Evolutionary conservation across 2,329 filamentous ascomycete genomes (phyloP), one percentile per base, ranked within the genome.

Genomic region (Sporothrix mexicana): DNA sequence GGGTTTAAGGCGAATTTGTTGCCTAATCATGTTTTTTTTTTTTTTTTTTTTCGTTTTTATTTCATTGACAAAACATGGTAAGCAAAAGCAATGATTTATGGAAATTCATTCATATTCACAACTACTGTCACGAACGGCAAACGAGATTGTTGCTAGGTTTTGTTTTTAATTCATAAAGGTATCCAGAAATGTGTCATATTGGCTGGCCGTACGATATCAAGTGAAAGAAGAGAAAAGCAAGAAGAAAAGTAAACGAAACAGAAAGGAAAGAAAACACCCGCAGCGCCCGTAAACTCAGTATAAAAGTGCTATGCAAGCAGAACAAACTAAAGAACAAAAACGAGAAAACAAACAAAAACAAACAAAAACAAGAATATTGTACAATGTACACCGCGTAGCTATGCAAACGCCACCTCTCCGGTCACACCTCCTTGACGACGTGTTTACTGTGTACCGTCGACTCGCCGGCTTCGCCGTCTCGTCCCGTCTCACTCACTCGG

Each of bases 151-250:
- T 36, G 30, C 7, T 36, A 36, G 7, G 30, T 36, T 36, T 36
- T 36, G 30, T 36, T 36, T 55, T 20, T 3, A 55, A 55, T 49
- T 49, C 47, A 55, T 23, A 3, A 25, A 20, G 51, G 23, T 55
- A 55, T 55, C 51, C 51, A 55, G 51, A 55, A 55, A 55, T 20
- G 12, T 25, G 51, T 55, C 51, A 25, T 55, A 55, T 55, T 55
- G 51, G 51, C 51, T 55, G 20, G 51, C 20, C 51, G 47, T 15
- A 13, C 47, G 47, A 49, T 13, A 49, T 36, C 30, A 49, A 17
- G 13, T 15, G 12, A 55, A 55, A 9, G 6, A 23, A 25, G 23
- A 55, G n/a, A 20, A 23, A 25, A 55, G 8, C 12, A 55, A 20
- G 12, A 25, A 55, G 8, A 25, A 55, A 23, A 12, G 51, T 8